Base-by-base conservation (phyloP, 805 yeast species). In the Saccharomycopsis malanga region DNA sequence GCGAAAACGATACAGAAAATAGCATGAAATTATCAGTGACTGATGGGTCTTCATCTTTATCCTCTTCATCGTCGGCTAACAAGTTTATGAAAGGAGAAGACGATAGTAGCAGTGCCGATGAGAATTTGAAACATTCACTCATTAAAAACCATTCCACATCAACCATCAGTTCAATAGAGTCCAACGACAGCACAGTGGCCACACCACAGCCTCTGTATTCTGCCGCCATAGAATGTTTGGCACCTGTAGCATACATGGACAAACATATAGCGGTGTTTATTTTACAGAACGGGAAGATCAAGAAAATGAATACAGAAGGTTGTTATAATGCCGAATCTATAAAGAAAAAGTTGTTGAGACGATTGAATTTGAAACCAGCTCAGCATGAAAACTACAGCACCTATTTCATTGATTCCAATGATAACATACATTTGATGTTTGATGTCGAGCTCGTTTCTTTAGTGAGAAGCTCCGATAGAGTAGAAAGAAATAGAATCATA, bases 361-460 rank as follows among this genome's bases (percentile, higher is more conserved):
- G 73, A 51, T 57, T 83, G 42, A 79, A 77, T 4, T 61, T 76
- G 27, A 66, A 64, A 20, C 63, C 58, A 30, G 68, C 70, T 34
- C 68, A 70, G 32, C 63, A 70, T 17, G 68, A 67, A 25, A 58
- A 61, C 15, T 86, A 79, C 67, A 84, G 79, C 50, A 73, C 83
- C 0, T 83, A 81, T 58, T 70, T 81, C 20, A 72, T 76, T 1
- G 77, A 74, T 48, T 60, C 65, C 17, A 60, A 59, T 9, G 68
- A 69, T 40, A 59, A 63, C 46, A 45, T 70, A 44, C 75, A 72
- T 52, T 54, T 77, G 23, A 66, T 87, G 46, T 81, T 75, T 57
- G 95, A 85, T 57, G 85, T 82, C 10, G 95, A 87, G 58, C 70
- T 87, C 25, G 87, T 87, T 2, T 80, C 94, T 0, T 77, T 86